Conservation (phyloP, 768 basidiomycete species). For the Amanita inopinata region DNA sequence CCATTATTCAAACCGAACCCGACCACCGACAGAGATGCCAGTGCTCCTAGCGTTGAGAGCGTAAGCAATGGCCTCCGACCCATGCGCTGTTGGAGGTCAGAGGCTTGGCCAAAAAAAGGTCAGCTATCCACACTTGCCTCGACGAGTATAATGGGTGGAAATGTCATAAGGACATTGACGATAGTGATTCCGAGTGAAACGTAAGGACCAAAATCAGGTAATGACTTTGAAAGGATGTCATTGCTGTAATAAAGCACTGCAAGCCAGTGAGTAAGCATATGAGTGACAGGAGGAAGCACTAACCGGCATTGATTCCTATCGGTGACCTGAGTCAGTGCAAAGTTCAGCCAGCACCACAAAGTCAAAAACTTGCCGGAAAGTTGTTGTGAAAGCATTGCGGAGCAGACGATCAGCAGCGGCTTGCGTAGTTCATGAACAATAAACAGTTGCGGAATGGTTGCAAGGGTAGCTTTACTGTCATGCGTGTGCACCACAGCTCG, state of each 20-base stretch:
- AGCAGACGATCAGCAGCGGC: slow-evolving; percentile 56
- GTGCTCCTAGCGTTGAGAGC: slow-evolving; percentile 55
- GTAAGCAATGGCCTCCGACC: slow-evolving; percentile 66
- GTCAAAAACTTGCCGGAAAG: slow-evolving; percentile 46
- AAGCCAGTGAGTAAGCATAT: slow-evolving; percentile 6
- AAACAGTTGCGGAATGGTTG: slow-evolving; percentile 47
- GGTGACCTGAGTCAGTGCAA: slow-evolving; percentile 6
- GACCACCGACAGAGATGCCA: slow-evolving; percentile 54
- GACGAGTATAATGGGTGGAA: slow-evolving; percentile 80
- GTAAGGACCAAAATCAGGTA: slow-evolving; percentile 73
- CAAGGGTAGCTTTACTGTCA: slow-evolving; percentile 18
- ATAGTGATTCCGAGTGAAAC: slow-evolving; percentile 78
- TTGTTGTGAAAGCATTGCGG: slow-evolving; percentile 73
- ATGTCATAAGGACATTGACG: slow-evolving; percentile 76
- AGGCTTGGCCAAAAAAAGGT: slow-evolving; percentile 7
- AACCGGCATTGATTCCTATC: slow-evolving; percentile 69
- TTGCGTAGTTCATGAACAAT: slow-evolving; percentile 41
- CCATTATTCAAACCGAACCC: slow-evolving; percentile 64
- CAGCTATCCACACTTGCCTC: slow-evolving; percentile 44
- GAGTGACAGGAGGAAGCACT: slow-evolving; percentile 1
- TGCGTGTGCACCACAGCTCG: slow-evolving; percentile 17
- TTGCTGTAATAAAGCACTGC: slow-evolving; percentile 88
- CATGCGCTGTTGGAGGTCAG: slow-evolving; percentile 37
- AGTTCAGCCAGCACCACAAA: not conserved
- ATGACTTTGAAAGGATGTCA: slow-evolving; percentile 68